Conservation (phyloP, 2,329 filamentous ascomycete species). For the Rhexocercosporidium sp. region DNA sequence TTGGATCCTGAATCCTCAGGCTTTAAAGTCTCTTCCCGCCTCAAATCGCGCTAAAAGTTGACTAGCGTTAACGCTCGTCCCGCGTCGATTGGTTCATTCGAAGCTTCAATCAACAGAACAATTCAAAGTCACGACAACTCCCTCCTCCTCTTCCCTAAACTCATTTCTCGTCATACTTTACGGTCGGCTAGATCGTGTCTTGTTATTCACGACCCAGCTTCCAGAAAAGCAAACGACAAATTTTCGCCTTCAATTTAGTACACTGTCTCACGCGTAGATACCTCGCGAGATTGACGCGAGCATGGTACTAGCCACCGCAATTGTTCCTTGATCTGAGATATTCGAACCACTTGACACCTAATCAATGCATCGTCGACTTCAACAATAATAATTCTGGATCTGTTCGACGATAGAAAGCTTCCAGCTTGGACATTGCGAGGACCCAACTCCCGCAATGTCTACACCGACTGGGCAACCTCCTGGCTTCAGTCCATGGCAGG, state of each 20-base stretch:
- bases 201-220: not conserved
- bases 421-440: slow-evolving; percentile 29
- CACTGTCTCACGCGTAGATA: slow-evolving; percentile 24
- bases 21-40: not conserved
- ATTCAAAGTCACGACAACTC: not conserved
- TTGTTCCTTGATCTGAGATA: slow-evolving; percentile 24
- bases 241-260: not conserved
- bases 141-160: not conserved
- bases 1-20: not conserved
- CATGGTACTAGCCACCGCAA: slow-evolving; percentile 34
- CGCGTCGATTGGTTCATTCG: slow-evolving; percentile 8
- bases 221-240: not conserved
- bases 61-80: slow-evolving; percentile 4
- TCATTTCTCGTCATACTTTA: not conserved
- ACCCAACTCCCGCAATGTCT: slow-evolving; percentile 36
- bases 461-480: slow-evolving; percentile 32
- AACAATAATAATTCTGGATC: slow-evolving; percentile 27
- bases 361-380: slow-evolving; percentile 31
- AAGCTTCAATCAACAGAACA: slow-evolving; percentile 17
- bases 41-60: not conserved
- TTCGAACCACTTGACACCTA: slow-evolving; percentile 8
- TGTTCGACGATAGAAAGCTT: slow-evolving; percentile 24
- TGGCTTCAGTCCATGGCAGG: slow-evolving; percentile 27
- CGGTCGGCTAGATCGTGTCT: not conserved
- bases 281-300: slow-evolving; percentile 34